Evolutionary conservation across 179 eudicot species (phyloP).

Genomic region (Actinidia arguta): DNA sequence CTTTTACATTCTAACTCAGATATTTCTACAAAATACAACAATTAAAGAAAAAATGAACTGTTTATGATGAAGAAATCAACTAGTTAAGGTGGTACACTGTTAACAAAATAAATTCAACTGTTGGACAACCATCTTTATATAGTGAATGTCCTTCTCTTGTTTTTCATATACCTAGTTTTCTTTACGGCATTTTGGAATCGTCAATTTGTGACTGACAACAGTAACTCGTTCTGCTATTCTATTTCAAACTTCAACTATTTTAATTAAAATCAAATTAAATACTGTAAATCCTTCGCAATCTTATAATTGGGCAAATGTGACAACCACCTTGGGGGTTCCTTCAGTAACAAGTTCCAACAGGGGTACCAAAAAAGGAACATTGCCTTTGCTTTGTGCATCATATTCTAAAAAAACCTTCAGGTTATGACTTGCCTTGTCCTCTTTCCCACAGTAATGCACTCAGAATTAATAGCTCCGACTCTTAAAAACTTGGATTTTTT

Average conservation of each 20-base stretch:
- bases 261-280: neutral
- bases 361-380: neutral
- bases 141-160: neutral
- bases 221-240: neutral
- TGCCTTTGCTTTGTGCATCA: neutral
- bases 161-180: neutral
- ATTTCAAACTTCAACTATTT: neutral
- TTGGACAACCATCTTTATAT: neutral
- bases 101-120: neutral
- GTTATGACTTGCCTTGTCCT: neutral
- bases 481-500: neutral
- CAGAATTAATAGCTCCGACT: neutral
- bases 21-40: neutral
- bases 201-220: neutral
- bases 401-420: neutral
- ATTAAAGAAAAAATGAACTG: neutral
- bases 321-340: neutral
- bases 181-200: neutral
- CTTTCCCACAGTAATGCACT: neutral
- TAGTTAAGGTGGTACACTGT: no score
- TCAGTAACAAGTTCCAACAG: neutral
- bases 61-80: neutral
- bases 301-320: neutral
- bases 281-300: neutral
- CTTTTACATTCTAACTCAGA: neutral